These are phyloP conservation scores for Schizochytrium sp. DNA, from an alignment of 108 stramenopile species.

Conservation along the genomic window DNA sequence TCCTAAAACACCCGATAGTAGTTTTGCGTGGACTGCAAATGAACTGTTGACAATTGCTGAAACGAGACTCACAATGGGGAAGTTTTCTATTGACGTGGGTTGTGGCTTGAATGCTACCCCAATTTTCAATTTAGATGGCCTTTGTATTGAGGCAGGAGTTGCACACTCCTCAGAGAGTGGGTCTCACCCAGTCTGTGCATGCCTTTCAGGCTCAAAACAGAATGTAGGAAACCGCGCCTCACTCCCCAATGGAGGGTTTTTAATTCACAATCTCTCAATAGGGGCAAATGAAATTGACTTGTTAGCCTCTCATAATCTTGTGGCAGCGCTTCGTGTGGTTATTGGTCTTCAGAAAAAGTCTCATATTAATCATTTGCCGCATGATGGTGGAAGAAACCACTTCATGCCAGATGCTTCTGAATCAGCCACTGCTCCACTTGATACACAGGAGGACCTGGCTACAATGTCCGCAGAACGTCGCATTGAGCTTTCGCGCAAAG, in stretches of 20 bases:
- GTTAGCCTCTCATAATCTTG: background rate
- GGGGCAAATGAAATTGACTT: background rate
- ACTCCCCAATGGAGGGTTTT: too few species aligned
- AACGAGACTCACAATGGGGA: background rate
- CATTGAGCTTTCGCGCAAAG: slow-evolving; percentile 45
- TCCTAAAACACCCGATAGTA: too few species aligned
- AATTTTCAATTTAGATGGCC: background rate
- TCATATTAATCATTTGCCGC: background rate
- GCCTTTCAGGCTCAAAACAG: too few species aligned
- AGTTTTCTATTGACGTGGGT: background rate
- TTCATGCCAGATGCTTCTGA: too few species aligned
- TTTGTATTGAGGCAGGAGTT: background rate
- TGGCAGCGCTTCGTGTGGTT: slow-evolving; percentile 3
- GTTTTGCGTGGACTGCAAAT: too few species aligned
- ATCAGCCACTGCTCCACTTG: too few species aligned
- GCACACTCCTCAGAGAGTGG: background rate
- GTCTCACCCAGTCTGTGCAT: too few species aligned
- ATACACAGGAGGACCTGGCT: background rate
- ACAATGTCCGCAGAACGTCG: slow-evolving; percentile 4
- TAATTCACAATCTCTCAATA: too few species aligned
- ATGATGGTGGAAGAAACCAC: background rate
- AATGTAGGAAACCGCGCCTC: too few species aligned
- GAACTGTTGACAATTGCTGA: background rate
- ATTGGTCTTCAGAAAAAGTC: slow-evolving; percentile 6
- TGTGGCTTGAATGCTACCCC: slow-evolving; percentile 11